Base-by-base conservation (phyloP, 495 filamentous ascomycete species). In the Trichoderma virens region DNA sequence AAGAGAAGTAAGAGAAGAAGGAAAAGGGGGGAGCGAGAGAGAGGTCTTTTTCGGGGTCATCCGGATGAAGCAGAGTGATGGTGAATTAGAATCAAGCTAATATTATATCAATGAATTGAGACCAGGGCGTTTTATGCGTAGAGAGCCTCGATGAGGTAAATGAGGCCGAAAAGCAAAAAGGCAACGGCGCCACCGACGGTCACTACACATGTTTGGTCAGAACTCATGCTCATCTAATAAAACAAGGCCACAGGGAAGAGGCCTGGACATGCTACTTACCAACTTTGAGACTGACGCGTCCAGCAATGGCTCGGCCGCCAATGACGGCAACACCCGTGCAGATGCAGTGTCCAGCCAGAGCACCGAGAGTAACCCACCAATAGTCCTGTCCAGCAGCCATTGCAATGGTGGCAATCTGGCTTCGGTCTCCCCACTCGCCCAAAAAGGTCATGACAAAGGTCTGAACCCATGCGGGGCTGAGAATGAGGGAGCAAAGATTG, bases 361-460 rank as follows among this genome's bases (percentile, higher is more conserved):
- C 93, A 62, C 94, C 94, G 63, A 92, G 79, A 4, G 92, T 97
- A 18, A 98, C 94, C 91, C 92, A 97, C 94, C 93, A 98, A 72
- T 98, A 98, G 72, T 98, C 95, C 76, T 95, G 90, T 3, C 94
- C 94, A 11, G 94, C 94, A 59, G 94, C 95, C 94, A 98, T 98
- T 43, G 94, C 94, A 71, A 98, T 97, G 61, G 94, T 98, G 18
- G 94, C 95, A 71, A 98, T 98, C 75, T 98, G 94, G 71, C 90
- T 95, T 65, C 94, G 87, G 71, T 98, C 94, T 59, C 94, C 94
- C 94, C 95, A 98, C 74, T 98, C 94, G 11, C 94, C 94, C 32
- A 98, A 78, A 77, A 98, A 98, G 3, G 94, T 98, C 94, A 98
- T 98, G 66, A 92, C 86, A 73, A 98, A 98, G 5, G 95, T 98